These are phyloP conservation scores for Ogataea nakhonphanomensis DNA, from an alignment of 805 yeast genomes.

Conservation along the genomic window DNA sequence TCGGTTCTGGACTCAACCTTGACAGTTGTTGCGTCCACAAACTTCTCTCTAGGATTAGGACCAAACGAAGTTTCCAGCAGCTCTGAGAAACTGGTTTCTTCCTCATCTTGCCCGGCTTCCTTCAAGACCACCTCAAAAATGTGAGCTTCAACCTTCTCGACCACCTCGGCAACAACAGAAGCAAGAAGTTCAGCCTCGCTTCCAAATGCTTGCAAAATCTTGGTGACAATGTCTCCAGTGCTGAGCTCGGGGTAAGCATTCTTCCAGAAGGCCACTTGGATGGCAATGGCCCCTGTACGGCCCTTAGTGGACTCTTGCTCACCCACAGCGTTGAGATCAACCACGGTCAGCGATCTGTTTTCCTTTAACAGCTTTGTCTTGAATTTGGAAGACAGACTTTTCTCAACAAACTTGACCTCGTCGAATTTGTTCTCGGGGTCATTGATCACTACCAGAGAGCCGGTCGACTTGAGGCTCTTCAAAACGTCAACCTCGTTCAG, in stretches of 20 bases:
- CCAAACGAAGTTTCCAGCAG: constrained; percentile 62
- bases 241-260: constrained; percentile 58
- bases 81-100: constrained; percentile 42
- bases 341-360: constrained; percentile 47
- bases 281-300: constrained; percentile 67
- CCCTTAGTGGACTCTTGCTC: constrained; percentile 72
- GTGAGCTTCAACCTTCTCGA: constrained; percentile 52
- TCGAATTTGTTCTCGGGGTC: constrained; percentile 38
- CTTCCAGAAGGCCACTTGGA: constrained; percentile 80
- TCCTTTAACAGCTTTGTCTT: constrained; percentile 52
- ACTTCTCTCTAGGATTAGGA: constrained; percentile 57
- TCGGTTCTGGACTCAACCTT: constrained; percentile 38
- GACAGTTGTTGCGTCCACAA: constrained; percentile 40
- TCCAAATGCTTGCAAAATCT: constrained; percentile 77
- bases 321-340: constrained; percentile 63
- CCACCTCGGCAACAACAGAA: constrained; percentile 61
- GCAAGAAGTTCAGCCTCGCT: constrained; percentile 77
- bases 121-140: constrained; percentile 41
- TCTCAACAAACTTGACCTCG: constrained; percentile 44
- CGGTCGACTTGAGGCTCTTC: constrained; percentile 54
- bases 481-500: constrained; percentile 59
- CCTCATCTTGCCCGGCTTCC: constrained; percentile 28
- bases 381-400: constrained; percentile 50
- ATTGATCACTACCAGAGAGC: constrained; percentile 48
- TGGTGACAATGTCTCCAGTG: constrained; percentile 63